These are phyloP conservation scores for Penicillium crustosum DNA, from an alignment of 2,329 filamentous ascomycete species.

Conservation along the genomic window DNA sequence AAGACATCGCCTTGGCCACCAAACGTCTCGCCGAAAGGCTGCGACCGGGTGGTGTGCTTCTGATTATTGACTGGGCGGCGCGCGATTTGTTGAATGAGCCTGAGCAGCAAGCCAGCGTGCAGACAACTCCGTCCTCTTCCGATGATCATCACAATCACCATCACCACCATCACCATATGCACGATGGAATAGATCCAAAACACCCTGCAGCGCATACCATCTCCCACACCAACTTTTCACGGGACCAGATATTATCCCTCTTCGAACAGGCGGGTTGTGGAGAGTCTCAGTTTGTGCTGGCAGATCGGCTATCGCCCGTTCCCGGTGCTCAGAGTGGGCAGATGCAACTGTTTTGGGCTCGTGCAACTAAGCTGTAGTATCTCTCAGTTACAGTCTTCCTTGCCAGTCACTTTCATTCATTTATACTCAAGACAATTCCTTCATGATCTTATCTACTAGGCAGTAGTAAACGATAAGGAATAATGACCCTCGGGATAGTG, in stretches of 20 bases:
- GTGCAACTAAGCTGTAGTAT: not conserved
- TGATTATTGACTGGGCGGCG: not conserved
- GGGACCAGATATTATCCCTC: not conserved
- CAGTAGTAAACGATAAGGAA: not conserved
- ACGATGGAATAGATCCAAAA: not conserved
- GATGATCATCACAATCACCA: not conserved
- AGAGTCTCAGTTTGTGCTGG: not conserved
- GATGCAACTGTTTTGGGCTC: conserved; percentile 3
- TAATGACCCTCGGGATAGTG: not conserved
- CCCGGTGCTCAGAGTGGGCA: not conserved
- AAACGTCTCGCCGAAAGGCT: conserved; percentile 1
- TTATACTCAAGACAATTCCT: not conserved
- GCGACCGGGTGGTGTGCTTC: conserved; percentile 1
- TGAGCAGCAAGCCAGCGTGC: not conserved
- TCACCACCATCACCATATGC: not conserved
- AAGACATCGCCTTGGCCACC: not conserved
- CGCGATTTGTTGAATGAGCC: not conserved
- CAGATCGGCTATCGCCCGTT: not conserved
- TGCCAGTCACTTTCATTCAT: no score
- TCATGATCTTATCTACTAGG: not conserved
- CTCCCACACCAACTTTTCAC: not conserved
- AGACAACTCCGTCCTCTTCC: not conserved
- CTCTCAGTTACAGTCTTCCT: not conserved
- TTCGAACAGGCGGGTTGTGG: conserved; percentile 5
- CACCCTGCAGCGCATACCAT: conserved; percentile 4